Percentiles rank a stretch among this genome's conserved stretches.
phyloP scores from a whole-genome alignment of 2,329 filamentous ascomycete genomes.

The Apiospora sp. region DNA sequence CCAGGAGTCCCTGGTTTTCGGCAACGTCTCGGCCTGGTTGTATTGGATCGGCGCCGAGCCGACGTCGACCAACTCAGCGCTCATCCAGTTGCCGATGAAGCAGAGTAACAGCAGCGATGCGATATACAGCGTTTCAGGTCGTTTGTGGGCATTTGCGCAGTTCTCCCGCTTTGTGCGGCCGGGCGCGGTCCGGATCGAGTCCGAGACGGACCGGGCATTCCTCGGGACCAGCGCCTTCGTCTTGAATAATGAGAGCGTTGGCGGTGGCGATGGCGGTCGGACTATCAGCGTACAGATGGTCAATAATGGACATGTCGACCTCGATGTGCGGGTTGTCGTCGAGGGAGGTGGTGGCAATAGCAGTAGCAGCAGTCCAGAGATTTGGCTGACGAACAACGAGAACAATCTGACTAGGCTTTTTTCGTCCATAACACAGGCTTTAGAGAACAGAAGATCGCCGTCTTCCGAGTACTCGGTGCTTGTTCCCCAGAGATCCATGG shows the following conservation, averaged over 20 bases:
- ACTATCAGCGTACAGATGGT: not conserved
- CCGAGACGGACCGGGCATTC: not conserved
- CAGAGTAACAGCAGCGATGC: not conserved
- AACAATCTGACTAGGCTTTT: not conserved
- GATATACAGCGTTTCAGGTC: not conserved
- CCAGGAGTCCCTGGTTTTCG: conserved; percentile 50
- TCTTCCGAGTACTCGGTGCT: not conserved
- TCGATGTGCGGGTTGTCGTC: not conserved
- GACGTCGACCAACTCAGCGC: conserved; percentile 28
- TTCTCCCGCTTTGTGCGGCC: conserved; percentile 24
- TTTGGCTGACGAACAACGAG: conserved; percentile 21
- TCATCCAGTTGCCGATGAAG: conserved; percentile 8
- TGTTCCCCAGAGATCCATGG: conserved; percentile 16
- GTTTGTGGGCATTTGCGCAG: conserved; percentile 23
- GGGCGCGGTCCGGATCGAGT: conserved; percentile 19
- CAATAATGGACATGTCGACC: conserved; percentile 20
- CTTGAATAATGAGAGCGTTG: conserved; percentile 35
- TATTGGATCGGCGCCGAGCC: conserved; percentile 46
- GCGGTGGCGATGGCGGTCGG: not conserved
- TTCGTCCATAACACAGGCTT: not conserved
- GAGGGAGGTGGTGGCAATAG: not conserved
- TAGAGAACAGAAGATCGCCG: not conserved
- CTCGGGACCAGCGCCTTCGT: conserved; percentile 19
- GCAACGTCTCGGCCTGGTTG: conserved; percentile 54
- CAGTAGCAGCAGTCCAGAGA: not conserved